A percentile compares a stretch with the other conserved stretches of the same genome.
Evolutionary conservation across 2,329 filamentous ascomycete genomes (phyloP).

Genomic region (Allantophomopsis cytisporea): DNA sequence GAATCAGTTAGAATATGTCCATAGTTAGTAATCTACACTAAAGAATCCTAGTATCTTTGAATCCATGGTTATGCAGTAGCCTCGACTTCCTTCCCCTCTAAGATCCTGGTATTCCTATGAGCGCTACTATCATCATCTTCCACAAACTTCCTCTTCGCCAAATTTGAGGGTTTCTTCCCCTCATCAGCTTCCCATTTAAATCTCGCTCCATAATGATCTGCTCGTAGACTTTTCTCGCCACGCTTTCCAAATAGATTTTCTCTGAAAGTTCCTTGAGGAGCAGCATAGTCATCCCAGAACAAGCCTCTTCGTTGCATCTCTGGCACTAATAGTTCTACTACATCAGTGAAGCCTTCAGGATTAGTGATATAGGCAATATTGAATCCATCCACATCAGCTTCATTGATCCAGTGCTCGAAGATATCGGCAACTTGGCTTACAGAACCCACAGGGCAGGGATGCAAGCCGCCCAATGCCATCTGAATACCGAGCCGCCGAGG

Average conservation of each 20-base stretch:
- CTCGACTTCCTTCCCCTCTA: no score
- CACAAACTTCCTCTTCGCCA: no score
- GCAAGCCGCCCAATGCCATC: conserved; percentile 52
- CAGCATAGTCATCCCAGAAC: conserved; percentile 4
- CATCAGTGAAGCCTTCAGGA: conserved; percentile 53
- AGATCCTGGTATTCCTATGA: no score
- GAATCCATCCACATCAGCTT: conserved; percentile 63
- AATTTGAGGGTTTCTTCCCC: conserved; percentile 5
- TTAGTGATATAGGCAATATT: conserved; percentile 58
- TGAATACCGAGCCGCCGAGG: conserved; percentile 55
- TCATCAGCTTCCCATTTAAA: conserved; percentile 20
- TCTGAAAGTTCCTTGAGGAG: conserved; percentile 27
- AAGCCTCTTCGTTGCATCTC: conserved; percentile 21
- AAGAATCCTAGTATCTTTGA: no score
- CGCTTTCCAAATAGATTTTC: conserved; percentile 22
- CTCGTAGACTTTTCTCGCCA: conserved; percentile 17
- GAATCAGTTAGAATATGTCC: no score
- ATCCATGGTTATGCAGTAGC: no score
- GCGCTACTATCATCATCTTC: no score
- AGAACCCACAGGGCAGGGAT: conserved; percentile 50
- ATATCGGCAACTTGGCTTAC: conserved; percentile 48
- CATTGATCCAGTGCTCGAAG: conserved; percentile 51
- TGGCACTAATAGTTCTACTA: conserved; percentile 49
- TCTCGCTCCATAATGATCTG: conserved; percentile 20
- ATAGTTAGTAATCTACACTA: no score